Conservation (phyloP, 192 early-diverging fungal species). For the Backusella luteola region DNA sequence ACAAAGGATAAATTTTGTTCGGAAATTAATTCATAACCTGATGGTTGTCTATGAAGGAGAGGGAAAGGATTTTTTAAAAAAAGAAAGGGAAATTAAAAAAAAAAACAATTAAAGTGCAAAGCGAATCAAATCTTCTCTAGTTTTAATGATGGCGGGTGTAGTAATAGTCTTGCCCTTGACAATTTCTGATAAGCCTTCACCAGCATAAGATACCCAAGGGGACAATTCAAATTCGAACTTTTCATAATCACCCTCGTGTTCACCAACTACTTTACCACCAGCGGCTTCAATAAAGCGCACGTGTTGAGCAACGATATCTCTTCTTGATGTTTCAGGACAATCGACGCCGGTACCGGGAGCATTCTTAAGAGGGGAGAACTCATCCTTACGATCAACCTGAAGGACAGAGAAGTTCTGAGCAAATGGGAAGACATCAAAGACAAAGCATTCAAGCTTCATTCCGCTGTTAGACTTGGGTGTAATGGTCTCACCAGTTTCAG, state of each 20-base stretch:
- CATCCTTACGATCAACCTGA: constrained; percentile 89
- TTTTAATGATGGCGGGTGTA: constrained; percentile 51
- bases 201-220: constrained; percentile 86
- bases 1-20: neutral
- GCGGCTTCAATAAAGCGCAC: constrained; percentile 83
- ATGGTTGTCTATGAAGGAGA: neutral
- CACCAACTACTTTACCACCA: constrained; percentile 68
- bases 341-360: constrained; percentile 86
- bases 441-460: constrained; percentile 98
- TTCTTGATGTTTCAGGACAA: constrained; percentile 90
- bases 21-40: constrained; percentile 1
- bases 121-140: constrained; percentile 35
- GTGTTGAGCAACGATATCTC: constrained; percentile 86
- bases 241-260: constrained; percentile 17
- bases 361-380: constrained; percentile 98
- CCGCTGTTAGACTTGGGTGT: constrained; percentile 84
- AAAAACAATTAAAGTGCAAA: constrained; percentile 5
- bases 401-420: constrained; percentile 87
- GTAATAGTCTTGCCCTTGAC: constrained; percentile 70
- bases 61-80: neutral
- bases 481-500: constrained; percentile 67
- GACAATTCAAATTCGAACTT: constrained; percentile 78
- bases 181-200: constrained; percentile 82
- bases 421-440: constrained; percentile 98
- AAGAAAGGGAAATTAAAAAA: neutral